Evolutionary conservation across 106 monocot species (phyloP), one percentile per base, ranked within the genome.

Genomic region (Dendrobium chrysotoxum): DNA sequence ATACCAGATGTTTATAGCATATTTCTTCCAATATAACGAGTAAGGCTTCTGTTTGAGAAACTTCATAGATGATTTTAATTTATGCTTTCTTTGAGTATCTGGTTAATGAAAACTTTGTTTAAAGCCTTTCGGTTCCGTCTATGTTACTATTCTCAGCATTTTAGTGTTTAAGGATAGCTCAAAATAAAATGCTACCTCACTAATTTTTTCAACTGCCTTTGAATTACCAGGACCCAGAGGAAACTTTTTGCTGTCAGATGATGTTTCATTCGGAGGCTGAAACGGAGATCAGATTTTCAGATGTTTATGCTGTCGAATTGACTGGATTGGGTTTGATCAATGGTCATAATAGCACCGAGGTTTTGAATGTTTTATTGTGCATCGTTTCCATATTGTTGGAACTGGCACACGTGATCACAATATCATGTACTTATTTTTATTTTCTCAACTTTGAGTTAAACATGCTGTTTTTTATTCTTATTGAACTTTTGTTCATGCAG

Each of bases 301-400:
- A 96, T 83, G 77, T 93, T 30, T 96, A 96, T 87, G 96, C 89
- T 79, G 84, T 91, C 53, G 91, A 96, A 75, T 81, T 71, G 47
- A 82, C 80, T 77, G 85, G 80, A 26, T 79, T 68, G 79, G 93
- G 96, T 31, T 82, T 77, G 58, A 76, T 96, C n/a, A 65, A 81
- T 65, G 81, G 70, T 20, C 57, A 47, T 21, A 72, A 67, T 72
- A 74, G 81, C 75, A 47, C 46, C 40, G 86, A 92, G 95, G 92
- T 95, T 81, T 28, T 30, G 23, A 45, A 20, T 38, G 50, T 71
- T 77, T 11, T 54, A 31, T 70, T 17, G 31, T 81, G 72, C n/a
- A 30, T 16, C 35, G 0, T 70, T 26, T 53, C 66, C 72, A 65
- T 74, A 58, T 44, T 61, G 61, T 28, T 73, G 3, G 21, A 41